phyloP scores from a whole-genome alignment of 306 rosid genomes.

The Gastrolobium bilobum region DNA sequence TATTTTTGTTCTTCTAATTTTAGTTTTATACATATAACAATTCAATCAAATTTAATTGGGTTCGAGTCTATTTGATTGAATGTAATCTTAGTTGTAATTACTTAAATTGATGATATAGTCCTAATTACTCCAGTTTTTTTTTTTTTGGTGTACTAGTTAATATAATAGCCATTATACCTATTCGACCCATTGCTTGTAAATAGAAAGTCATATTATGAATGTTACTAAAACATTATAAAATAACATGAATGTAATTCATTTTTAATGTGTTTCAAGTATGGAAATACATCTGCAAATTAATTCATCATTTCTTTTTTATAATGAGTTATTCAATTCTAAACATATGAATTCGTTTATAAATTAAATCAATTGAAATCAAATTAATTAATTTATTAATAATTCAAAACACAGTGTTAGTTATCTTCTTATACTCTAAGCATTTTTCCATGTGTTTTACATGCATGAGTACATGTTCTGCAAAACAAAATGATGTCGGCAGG shows the following conservation, averaged over 20 bases:
- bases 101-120: background rate
- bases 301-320: too few species aligned
- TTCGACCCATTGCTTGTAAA: background rate
- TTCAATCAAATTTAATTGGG: background rate
- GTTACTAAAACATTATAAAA: background rate
- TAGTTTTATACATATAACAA: background rate
- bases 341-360: background rate
- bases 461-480: background rate
- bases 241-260: background rate
- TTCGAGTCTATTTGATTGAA: background rate
- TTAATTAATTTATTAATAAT: background rate
- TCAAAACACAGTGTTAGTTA: background rate
- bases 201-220: background rate
- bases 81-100: background rate
- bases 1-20: background rate
- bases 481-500: constrained; percentile 62
- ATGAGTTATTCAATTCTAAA: background rate
- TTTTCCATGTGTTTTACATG: constrained; percentile 18
- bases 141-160: too few species aligned
- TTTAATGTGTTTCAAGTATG: background rate
- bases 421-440: background rate
- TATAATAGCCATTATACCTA: background rate
- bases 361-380: too few species aligned
- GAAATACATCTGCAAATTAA: background rate
- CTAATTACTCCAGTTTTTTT: background rate